Base-by-base conservation (phyloP, 345 rosid genomes). In the Bruguiera sexangula region DNA sequence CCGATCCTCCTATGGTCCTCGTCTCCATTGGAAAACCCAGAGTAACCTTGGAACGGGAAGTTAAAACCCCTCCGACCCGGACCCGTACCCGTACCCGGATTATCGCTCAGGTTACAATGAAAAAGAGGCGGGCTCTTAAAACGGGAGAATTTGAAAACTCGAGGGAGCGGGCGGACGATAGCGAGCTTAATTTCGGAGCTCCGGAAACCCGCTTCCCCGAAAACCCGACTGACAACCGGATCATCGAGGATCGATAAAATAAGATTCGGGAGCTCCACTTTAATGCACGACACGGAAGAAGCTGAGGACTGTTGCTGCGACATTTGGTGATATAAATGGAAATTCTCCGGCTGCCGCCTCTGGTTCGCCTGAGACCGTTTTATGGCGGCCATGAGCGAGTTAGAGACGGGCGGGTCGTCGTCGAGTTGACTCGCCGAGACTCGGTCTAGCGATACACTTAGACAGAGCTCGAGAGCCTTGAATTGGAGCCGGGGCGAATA, bases 361-460 rank as follows among this genome's bases (percentile, higher is more conserved):
- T 93, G 98, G 60, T 87, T 88, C 21, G 98, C 98, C 75, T 93
- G 98, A 21, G 98, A 88, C 3, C 98, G 82, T 70, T 90, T 93
- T 61, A 93, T 90, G 1, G 98, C 98, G 2, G 98, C 98, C 98
- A 93, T 90, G 67, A 93, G 87, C 1, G 98, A 88, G 82, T 93
- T 93, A 1, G 98, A 93, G 1, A 93, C 89, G 2, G 95, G 92
- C 1, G 90, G 91, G 43, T 90, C 93, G 32, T 79, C 84, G 62
- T 57, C 67, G 68, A 65, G 72, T 60, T 82, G 95, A 69, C 86
- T 75, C 27, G 96, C 82, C n/a, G 91, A 89, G 70, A 87, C 87
- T 29, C 98, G 87, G 74, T 93, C 98, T 18, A 93, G 83, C 3
- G 98, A 93, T 0, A 88, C 95, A 63, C 87, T 85, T 6, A 93